These are phyloP conservation scores for Amorphotheca resinae DNA, from an alignment of 495 filamentous ascomycete species.

Conservation along the genomic window DNA sequence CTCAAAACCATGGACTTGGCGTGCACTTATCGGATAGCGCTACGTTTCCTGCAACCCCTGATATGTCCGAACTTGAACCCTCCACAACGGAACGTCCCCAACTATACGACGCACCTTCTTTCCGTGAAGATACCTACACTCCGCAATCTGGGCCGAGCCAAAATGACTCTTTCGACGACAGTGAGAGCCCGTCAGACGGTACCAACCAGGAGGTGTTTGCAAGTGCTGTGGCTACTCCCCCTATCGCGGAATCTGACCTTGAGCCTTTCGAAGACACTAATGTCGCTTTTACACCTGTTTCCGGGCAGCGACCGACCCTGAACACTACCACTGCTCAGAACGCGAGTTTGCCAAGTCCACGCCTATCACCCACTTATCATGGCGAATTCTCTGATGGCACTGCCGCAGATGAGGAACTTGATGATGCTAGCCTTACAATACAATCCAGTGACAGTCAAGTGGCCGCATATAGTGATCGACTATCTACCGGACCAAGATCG, in stretches of 20 bases:
- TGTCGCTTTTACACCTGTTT: slow-evolving; percentile 26
- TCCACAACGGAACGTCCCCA: slow-evolving; percentile 9
- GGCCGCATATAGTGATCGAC: slow-evolving; percentile 12
- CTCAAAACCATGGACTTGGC: slow-evolving; percentile 11
- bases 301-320: slow-evolving; percentile 31
- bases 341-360: slow-evolving; percentile 86
- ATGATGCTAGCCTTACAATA: slow-evolving; percentile 5
- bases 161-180: slow-evolving; percentile 33
- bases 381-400: slow-evolving; percentile 6
- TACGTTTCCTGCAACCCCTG: slow-evolving; percentile 35
- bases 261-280: slow-evolving; percentile 36
- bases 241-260: slow-evolving; percentile 39
- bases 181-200: slow-evolving; percentile 31
- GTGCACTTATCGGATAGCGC: slow-evolving; percentile 15
- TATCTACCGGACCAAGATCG: background rate
- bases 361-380: slow-evolving; percentile 65
- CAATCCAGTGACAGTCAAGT: slow-evolving; percentile 19
- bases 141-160: slow-evolving; percentile 31
- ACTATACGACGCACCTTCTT: slow-evolving; percentile 4
- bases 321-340: slow-evolving; percentile 63
- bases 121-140: slow-evolving; percentile 13
- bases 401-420: slow-evolving; percentile 10
- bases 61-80: slow-evolving; percentile 30
- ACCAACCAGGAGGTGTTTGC: slow-evolving; percentile 30
- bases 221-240: slow-evolving; percentile 42